Conservation (phyloP, 257 asterid genomes). For the Dorcoceras hygrometricum region DNA sequence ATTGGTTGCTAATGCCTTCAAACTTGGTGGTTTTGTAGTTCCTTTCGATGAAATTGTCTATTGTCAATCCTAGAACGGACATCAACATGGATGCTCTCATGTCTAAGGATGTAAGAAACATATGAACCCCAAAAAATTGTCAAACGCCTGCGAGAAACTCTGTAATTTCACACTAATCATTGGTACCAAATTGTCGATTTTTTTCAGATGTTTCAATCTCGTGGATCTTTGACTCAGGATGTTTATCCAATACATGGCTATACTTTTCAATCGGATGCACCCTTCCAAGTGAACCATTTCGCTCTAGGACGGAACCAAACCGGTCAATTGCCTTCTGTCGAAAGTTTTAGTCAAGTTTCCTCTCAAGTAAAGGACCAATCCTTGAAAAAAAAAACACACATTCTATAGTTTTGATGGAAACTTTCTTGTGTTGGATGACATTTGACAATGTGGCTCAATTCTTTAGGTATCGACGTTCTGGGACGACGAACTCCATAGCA, state of each 20-base stretch:
- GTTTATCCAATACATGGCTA: constrained; percentile 41
- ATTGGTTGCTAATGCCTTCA: constrained; percentile 1
- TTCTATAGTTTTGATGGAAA: not conserved
- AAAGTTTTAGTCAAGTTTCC: constrained; percentile 41
- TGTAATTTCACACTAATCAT: constrained; percentile 15
- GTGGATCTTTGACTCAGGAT: constrained; percentile 45
- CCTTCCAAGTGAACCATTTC: constrained; percentile 38
- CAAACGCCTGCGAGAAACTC: not conserved
- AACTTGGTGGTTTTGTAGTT: constrained; percentile 44
- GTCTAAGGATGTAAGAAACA: constrained; percentile 68
- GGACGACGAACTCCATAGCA: constrained; percentile 81
- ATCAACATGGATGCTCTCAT: constrained; percentile 56
- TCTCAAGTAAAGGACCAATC: constrained; percentile 48
- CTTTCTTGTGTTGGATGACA: not conserved
- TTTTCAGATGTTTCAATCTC: constrained; percentile 51
- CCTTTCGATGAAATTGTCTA: constrained; percentile 84
- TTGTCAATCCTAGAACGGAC: constrained; percentile 77
- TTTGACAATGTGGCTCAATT: not conserved
- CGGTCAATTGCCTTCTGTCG: constrained; percentile 45
- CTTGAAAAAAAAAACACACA: not conserved
- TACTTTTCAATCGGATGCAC: constrained; percentile 46
- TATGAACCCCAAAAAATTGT: not conserved
- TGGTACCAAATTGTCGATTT: not conserved
- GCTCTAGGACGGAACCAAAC: constrained; percentile 35
- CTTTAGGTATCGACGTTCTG: constrained; percentile 59